Conservation (phyloP, 768 basidiomycete species). For the Lentinula lateritia region DNA sequence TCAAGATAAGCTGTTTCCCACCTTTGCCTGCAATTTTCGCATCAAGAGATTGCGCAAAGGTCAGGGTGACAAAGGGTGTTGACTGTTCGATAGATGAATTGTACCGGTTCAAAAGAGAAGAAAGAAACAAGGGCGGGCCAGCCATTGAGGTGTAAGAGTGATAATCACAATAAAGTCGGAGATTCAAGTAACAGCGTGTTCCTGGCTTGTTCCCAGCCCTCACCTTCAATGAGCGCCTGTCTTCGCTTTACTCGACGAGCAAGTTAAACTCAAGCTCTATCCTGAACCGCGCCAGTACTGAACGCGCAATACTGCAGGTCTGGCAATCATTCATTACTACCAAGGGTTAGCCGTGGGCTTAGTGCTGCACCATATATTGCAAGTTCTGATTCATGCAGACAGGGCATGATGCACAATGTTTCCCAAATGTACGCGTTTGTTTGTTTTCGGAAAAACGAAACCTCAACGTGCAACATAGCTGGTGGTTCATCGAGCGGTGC, state of each 20-base stretch:
- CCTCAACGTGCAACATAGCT: constrained; percentile 35
- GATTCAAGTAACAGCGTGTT: neutral
- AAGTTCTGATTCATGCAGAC: constrained; percentile 3
- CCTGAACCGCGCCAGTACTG: neutral
- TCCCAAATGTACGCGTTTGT: constrained; percentile 5
- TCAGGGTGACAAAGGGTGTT: constrained; percentile 68
- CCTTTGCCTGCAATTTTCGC: constrained; percentile 77
- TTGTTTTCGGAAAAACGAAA: neutral
- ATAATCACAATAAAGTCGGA: neutral
- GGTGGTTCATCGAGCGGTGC: constrained; percentile 56
- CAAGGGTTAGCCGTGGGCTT: neutral
- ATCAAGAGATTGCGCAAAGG: constrained; percentile 84
- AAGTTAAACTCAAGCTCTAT: neutral
- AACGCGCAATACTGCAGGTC: neutral
- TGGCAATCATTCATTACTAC: constrained; percentile 6
- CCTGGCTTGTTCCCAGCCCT: neutral
- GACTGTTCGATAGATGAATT: neutral
- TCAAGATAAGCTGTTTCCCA: constrained; percentile 74
- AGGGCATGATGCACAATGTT: constrained; percentile 8
- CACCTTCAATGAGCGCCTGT: constrained; percentile 4
- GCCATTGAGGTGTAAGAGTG: neutral
- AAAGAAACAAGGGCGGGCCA: neutral
- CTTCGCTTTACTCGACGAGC: constrained; percentile 7
- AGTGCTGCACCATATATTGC: neutral
- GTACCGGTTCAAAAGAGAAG: constrained; percentile 1